These are phyloP conservation scores for Sclerotiophoma versabilis DNA, from an alignment of 2,329 filamentous ascomycete species.

Conservation along the genomic window DNA sequence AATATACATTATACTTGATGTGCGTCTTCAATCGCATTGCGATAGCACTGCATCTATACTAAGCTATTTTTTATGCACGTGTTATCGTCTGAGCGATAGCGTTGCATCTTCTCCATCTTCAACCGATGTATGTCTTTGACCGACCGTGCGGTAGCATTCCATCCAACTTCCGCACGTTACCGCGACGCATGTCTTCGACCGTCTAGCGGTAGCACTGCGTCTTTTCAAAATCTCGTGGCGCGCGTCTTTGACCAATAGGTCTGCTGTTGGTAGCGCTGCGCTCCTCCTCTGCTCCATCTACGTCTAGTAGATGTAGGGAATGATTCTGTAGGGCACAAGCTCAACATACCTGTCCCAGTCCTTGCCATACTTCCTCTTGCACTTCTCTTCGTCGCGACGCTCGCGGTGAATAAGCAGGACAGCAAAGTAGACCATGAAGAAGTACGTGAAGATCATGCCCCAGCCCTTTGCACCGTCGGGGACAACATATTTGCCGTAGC, in stretches of 20 bases:
- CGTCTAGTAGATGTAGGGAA: constrained; percentile 80
- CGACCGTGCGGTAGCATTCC: constrained; percentile 30
- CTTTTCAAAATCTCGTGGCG: constrained; percentile 12
- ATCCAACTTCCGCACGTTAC: constrained; percentile 3
- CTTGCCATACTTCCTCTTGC: constrained; percentile 85
- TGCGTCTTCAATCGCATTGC: constrained; percentile 26
- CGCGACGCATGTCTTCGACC: constrained; percentile 29
- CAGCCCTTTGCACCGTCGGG: constrained; percentile 78
- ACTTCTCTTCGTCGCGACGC: constrained; percentile 88
- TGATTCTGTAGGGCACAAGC: constrained; percentile 79
- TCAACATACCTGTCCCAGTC: constrained; percentile 92
- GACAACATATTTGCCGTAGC: constrained; percentile 69
- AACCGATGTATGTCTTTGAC: constrained; percentile 37
- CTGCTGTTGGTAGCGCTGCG: constrained; percentile 35
- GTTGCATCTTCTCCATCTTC: constrained; percentile 8
- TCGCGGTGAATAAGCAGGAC: constrained; percentile 86
- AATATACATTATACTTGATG: constrained; percentile 18
- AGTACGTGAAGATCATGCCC: constrained; percentile 90
- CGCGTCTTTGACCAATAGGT: constrained; percentile 37
- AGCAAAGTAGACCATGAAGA: constrained; percentile 92
- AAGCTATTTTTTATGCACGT: constrained; percentile 19
- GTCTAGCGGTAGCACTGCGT: constrained; percentile 36
- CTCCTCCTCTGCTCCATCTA: constrained; percentile 1
- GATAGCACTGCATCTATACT: constrained; percentile 22
- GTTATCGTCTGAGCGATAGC: constrained; percentile 32